Conservation (phyloP, 495 filamentous ascomycete species). For the Lasiosphaeria ovina region DNA sequence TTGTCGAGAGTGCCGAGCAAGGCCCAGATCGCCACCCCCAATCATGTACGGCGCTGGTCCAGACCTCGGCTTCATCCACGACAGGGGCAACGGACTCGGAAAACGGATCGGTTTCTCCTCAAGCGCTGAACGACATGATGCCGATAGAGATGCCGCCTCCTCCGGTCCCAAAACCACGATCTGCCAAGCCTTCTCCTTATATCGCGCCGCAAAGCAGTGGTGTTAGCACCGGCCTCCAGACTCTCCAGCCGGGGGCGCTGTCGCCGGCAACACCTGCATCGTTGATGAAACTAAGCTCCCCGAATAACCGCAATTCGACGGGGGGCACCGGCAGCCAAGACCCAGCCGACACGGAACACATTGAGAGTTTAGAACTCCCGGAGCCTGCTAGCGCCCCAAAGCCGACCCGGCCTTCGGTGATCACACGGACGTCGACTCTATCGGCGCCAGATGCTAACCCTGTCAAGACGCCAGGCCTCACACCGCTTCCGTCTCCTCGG, state of each 20-base stretch:
- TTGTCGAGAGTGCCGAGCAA: slow-evolving; percentile 37
- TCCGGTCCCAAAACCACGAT: slow-evolving; percentile 50
- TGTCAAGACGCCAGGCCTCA: slow-evolving; percentile 38
- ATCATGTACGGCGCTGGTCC: slow-evolving; percentile 21
- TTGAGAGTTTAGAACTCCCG: slow-evolving; percentile 66
- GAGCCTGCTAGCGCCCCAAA: slow-evolving; percentile 56
- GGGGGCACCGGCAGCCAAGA: slow-evolving; percentile 34
- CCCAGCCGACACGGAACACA: slow-evolving; percentile 53
- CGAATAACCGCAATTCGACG: slow-evolving; percentile 36
- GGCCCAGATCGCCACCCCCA: slow-evolving; percentile 20
- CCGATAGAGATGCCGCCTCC: slow-evolving; percentile 55
- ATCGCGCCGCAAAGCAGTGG: slow-evolving; percentile 41
- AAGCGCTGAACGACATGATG: slow-evolving; percentile 39
- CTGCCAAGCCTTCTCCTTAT: slow-evolving; percentile 48
- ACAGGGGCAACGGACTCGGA: slow-evolving; percentile 44
- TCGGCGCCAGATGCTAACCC: slow-evolving; percentile 29
- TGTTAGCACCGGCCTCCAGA: slow-evolving; percentile 17
- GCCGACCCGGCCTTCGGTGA: slow-evolving; percentile 45
- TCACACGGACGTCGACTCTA: slow-evolving; percentile 40
- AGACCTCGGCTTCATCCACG: slow-evolving; percentile 36
- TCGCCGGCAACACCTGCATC: slow-evolving; percentile 79
- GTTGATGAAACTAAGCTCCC: slow-evolving; percentile 64
- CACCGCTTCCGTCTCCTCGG: slow-evolving; percentile 47
- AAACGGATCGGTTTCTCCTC: slow-evolving; percentile 55
- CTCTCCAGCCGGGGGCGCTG: slow-evolving; percentile 32